These are phyloP conservation scores for Trichoderma cornu-damae DNA, from an alignment of 2,329 filamentous ascomycete genomes.

Conservation along the genomic window DNA sequence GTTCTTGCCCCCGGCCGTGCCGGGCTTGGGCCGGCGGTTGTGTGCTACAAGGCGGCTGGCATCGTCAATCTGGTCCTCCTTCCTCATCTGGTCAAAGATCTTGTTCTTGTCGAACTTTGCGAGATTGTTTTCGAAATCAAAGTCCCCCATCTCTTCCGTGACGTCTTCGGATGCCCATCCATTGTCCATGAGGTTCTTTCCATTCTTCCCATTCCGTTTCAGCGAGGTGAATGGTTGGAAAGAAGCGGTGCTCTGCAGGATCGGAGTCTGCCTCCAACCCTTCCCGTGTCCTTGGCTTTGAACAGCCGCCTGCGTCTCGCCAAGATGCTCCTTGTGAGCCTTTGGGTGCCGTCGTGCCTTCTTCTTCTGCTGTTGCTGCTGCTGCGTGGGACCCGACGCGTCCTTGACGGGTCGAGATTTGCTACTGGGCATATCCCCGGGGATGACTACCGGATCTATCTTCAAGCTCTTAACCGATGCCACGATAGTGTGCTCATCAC, in stretches of 20 bases:
- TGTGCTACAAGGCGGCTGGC: constrained; percentile 86
- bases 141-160: constrained; percentile 90
- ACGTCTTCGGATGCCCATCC: constrained; percentile 96
- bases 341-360: constrained; percentile 33
- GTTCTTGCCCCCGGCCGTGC: constrained; percentile 79
- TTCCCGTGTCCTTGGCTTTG: constrained; percentile 41
- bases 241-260: constrained; percentile 54
- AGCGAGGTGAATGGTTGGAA: constrained; percentile 59
- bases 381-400: constrained; percentile 16
- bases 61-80: constrained; percentile 83
- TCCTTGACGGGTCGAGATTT: constrained; percentile 17
- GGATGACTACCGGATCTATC: constrained; percentile 17
- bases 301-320: constrained; percentile 24
- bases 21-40: constrained; percentile 66
- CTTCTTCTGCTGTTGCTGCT: constrained; percentile 31
- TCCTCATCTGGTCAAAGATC: constrained; percentile 86
- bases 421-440: neutral
- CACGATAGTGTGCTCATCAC: constrained; percentile 24
- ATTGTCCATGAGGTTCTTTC: constrained; percentile 52
- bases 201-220: constrained; percentile 51
- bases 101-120: constrained; percentile 93
- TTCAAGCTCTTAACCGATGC: constrained; percentile 28
- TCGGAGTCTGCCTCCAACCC: constrained; percentile 57
- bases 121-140: constrained; percentile 84
- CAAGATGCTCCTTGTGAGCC: constrained; percentile 28